Base-by-base conservation (phyloP, 805 yeast genomes). In the Kluyveromyces dobzhanskii region DNA sequence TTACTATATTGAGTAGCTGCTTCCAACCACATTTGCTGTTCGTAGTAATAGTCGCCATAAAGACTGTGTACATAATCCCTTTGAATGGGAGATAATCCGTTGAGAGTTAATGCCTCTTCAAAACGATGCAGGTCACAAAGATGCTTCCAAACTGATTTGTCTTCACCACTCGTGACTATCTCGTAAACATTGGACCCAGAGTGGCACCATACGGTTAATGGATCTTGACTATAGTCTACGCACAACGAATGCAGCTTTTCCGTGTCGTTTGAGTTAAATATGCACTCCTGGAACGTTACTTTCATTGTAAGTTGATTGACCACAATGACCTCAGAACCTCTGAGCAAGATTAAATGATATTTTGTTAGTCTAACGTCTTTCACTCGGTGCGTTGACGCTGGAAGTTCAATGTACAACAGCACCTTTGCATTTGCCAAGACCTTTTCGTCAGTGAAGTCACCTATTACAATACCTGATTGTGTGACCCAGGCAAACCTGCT, bases 131-230 rank as follows among this genome's bases (percentile, higher is more conserved):
- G 65, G 3, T 67, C 69, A n/a, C 78, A 54, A 50, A 79, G 57
- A 0, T 74, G 64, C 38, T 71, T 73, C 95, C 97, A 85, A 3
- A 88, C 78, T 18, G 82, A 82, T 4, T 71, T 64, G 4, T 78
- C 67, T 56, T 90, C 97, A 51, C 81, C 72, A 26, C 70, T 70
- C 10, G 85, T 65, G 8, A 80, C 69, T 5, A 92, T 60, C 55
- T 92, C 98, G 53, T 71, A 83, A 8, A 92, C 75, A 35, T 67
- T 68, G 4, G 61, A 53, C 10, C 64, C 58, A 0, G 92, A 75
- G 49, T 66, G 85, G 3, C 83, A 59, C 98, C 98, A 92, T 49
- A 66, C 83, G 0, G 97, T 61, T 8, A 52, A 49, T 4, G 46
- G 45, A 1, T 66, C 53, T 32, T 60, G 59, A 3, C 57, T 43